These are phyloP conservation scores for Aotearoamyces nothofagi DNA, from an alignment of 2,329 filamentous ascomycete genomes.

Conservation along the genomic window DNA sequence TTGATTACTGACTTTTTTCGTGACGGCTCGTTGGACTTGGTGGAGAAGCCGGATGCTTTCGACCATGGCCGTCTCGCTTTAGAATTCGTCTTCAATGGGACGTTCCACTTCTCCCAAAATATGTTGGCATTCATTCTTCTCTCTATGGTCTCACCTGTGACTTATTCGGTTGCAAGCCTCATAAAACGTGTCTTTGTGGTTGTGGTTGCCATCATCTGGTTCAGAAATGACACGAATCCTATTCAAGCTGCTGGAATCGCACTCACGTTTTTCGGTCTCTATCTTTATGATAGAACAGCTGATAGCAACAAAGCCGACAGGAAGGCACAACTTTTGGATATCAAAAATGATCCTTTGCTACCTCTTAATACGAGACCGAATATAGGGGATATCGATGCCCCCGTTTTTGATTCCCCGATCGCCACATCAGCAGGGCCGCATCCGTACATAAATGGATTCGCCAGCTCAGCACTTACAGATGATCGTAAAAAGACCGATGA, in stretches of 20 bases:
- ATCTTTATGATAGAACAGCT: constrained; percentile 87
- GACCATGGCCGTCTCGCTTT: constrained; percentile 58
- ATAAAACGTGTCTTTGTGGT: constrained; percentile 98
- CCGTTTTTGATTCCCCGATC: constrained; percentile 21
- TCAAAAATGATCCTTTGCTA: constrained; percentile 18
- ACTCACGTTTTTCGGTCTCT: constrained; percentile 82
- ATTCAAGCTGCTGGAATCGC: constrained; percentile 74
- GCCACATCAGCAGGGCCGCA: constrained; percentile 16
- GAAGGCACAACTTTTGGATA: constrained; percentile 53
- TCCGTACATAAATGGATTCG: constrained; percentile 31
- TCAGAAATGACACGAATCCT: constrained; percentile 72
- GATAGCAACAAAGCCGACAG: constrained; percentile 80
- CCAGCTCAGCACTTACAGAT: constrained; percentile 19
- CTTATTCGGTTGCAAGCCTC: constrained; percentile 88
- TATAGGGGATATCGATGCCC: not conserved
- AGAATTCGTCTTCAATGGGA: constrained; percentile 96
- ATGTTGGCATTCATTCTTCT: constrained; percentile 87
- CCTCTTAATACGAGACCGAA: constrained; percentile 9
- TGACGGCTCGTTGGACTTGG: constrained; percentile 60
- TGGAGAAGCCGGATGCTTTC: constrained; percentile 46
- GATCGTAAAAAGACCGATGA: constrained; percentile 24
- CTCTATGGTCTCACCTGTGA: constrained; percentile 88
- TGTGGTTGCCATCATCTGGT: constrained; percentile 89
- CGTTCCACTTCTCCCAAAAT: constrained; percentile 92
- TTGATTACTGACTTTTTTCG: constrained; percentile 65